Percentiles rank a stretch among this genome's conserved stretches.
These are phyloP conservation scores for Straminergon stramineum DNA, from an alignment of 225 moss, liverwort and hornwort species.

Conservation along the genomic window DNA sequence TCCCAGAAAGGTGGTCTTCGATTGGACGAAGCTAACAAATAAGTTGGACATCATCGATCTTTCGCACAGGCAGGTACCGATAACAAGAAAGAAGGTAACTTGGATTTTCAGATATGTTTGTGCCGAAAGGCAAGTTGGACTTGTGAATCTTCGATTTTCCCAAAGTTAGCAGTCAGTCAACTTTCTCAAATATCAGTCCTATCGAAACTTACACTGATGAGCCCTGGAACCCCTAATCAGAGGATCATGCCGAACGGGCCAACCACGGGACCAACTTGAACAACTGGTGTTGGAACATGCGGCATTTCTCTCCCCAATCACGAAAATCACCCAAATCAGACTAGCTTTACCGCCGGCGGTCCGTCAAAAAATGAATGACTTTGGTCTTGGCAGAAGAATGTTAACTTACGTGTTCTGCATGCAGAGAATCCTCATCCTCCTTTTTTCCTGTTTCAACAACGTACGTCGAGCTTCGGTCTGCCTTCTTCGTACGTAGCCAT, in stretches of 20 bases:
- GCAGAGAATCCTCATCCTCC: no score
- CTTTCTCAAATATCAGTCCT: background rate
- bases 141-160: no score
- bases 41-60: background rate
- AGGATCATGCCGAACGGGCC: background rate
- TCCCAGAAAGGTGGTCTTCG: background rate
- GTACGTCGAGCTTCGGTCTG: background rate
- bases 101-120: background rate
- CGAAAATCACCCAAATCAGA: background rate
- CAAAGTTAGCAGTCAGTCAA: no score
- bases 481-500: background rate
- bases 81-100: no score
- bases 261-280: background rate
- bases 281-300: background rate
- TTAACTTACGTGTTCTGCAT: no score
- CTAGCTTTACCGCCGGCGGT: background rate
- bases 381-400: background rate
- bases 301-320: background rate
- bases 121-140: background rate
- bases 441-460: no score
- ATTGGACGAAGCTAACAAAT: no score
- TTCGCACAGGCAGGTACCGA: no score
- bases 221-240: background rate
- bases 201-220: background rate
- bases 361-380: background rate